Evolutionary conservation across 176 grass and related monocot genomes (phyloP), one percentile per base, ranked within the genome.

Genomic region (Bonia amplexicaulis): DNA sequence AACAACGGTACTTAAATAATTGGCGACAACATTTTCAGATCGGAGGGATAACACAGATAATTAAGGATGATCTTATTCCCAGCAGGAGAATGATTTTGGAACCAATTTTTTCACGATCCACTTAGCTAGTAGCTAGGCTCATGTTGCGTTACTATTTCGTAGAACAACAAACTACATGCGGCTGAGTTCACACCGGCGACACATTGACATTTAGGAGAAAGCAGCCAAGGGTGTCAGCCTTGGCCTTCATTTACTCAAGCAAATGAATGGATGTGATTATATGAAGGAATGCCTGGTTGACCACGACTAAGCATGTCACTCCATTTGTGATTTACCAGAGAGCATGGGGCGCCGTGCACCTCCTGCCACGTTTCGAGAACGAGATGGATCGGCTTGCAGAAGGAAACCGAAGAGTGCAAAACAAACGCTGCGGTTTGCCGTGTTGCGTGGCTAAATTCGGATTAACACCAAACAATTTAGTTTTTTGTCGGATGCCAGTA

Each of bases 311-410:
- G 13, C 79, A 47, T 46, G 77, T 7, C 27, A 17, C 65, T 12
- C 23, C 52, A 22, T 35, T 13, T 29, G 23, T 64, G 66, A 64
- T 41, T 51, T 62, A 44, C 6, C 52, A 33, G 17, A 64, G 73
- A 61, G 71, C 70, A 40, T 60, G 27, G 35, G 74, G 57, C 62
- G 61, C 82, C 33, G 46, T 66, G 88, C 33, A 60, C 88, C 37
- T 76, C 54, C 45, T 81, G 72, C 64, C 83, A 76, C 45, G 35
- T 85, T 89, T 81, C 77, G 2, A 64, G 74, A 58, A 13, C 14
- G 20, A 64, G 33, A 40, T 79, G 46, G 59, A 62, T 27, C 86
- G 47, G 3, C 63, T 60, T 52, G 23, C 83, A 26, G 2, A 40
- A 82, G 39, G 52, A 16, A 29, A 73, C 26, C 33, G 57, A 33